phyloP scores from a whole-genome alignment of 2,329 filamentous ascomycete genomes.

The Paracoccidioides lutzii region DNA sequence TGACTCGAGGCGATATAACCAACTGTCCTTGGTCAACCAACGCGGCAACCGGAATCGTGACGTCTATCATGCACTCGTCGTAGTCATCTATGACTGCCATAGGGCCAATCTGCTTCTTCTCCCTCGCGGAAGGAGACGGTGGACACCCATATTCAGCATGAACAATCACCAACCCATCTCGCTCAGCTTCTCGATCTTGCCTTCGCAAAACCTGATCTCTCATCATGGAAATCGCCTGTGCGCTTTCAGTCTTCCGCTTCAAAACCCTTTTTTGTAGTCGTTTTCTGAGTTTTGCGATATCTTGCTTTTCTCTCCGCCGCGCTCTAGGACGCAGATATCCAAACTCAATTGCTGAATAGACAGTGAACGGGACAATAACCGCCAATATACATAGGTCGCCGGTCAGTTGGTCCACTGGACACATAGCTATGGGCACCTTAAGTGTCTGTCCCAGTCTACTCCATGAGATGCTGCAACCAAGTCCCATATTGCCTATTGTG shows the following conservation, averaged over 20 bases:
- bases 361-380: slow-evolving; percentile 26
- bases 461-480: slow-evolving; percentile 30
- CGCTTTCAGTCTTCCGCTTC: slow-evolving; percentile 25
- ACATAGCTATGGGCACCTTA: slow-evolving; percentile 27
- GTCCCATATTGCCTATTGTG: slow-evolving; percentile 18
- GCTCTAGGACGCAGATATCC: slow-evolving; percentile 28
- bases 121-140: slow-evolving; percentile 13
- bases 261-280: slow-evolving; percentile 25
- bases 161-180: slow-evolving; percentile 27
- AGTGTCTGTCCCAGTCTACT: slow-evolving; percentile 29
- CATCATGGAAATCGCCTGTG: slow-evolving; percentile 30
- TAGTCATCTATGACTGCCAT: slow-evolving; percentile 13
- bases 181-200: slow-evolving; percentile 23
- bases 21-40: slow-evolving; percentile 31
- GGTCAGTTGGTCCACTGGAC: slow-evolving; percentile 22
- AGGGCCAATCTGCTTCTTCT: slow-evolving; percentile 14
- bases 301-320: slow-evolving; percentile 22
- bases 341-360: slow-evolving; percentile 31
- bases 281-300: slow-evolving; percentile 24
- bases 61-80: slow-evolving; percentile 19
- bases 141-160: slow-evolving; percentile 31
- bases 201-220: slow-evolving; percentile 26
- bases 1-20: slow-evolving; percentile 22
- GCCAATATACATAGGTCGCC: slow-evolving; percentile 24
- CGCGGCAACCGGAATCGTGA: slow-evolving; percentile 33